Evolutionary conservation across 2,329 filamentous ascomycete genomes (phyloP), one percentile per base, ranked within the genome.

Genomic region (Pseudogymnoascus sp.): DNA sequence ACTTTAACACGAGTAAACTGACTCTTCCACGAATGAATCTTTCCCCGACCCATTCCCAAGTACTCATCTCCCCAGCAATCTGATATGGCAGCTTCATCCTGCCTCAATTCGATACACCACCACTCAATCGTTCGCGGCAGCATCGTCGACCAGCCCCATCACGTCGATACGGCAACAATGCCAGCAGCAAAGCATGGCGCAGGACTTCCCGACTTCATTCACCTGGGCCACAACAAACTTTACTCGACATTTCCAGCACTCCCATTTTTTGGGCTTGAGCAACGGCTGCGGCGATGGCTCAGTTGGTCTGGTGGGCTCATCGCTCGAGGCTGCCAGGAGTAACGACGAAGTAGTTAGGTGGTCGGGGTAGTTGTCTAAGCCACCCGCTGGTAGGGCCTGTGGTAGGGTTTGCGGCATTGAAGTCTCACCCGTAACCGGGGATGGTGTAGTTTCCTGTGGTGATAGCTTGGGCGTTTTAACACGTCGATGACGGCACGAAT

Each of bases 211-310:
- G n/a, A 53, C n/a, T 14, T 59, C 42, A 35, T 62, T 38, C 24
- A 56, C 24, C 31, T 62, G 40, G 11, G 16, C 16, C n/a, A 35
- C 19, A 6, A 10, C 19, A 14, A 35, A 5, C 21, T 63, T 33
- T 16, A 40, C 53, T 33, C 21, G 61, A 13, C 31, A 61, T 35
- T 40, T 59, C 61, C 61, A 63, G 50, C 50, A 63, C 35, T 40
- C n/a, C 14, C 47, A 8, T 8, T 19, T 50, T 33, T 62, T n/a
- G 14, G 61, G 19, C 61, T 59, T 50, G 19, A n/a, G 8, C 4
- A 19, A 26, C 13, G 31, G 50, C 13, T 40, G 31, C 6, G 60
- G 11, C 1, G 42, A 33, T 2, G 21, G 35, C 42, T 62, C 61
- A n/a, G 42, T 7, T 6, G 42, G 6, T 13, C 16, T 5, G 13